phyloP scores from a whole-genome alignment of 1,284 basidiomycete species.

The Xerocomus minutiporus region DNA sequence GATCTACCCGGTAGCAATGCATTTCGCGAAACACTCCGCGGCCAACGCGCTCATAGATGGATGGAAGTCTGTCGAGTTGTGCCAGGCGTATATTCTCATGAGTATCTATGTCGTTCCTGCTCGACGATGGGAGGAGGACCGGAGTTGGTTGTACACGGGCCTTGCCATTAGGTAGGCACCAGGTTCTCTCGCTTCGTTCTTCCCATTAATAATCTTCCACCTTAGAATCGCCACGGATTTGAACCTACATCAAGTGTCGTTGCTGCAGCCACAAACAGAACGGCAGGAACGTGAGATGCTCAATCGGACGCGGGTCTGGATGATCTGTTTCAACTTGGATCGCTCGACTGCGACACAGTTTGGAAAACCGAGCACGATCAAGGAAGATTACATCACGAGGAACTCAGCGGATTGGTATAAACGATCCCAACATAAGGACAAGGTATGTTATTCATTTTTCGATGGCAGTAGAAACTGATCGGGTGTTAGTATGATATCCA shows the following conservation, averaged over 20 bases:
- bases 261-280: conserved; percentile 56
- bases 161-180: conserved; percentile 62
- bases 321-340: conserved; percentile 84
- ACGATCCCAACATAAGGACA: conserved; percentile 56
- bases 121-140: conserved; percentile 76
- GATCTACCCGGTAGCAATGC: conserved; percentile 82
- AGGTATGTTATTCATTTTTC: conserved; percentile 36
- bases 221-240: conserved; percentile 74
- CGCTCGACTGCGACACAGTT: conserved; percentile 81
- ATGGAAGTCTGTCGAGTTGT: conserved; percentile 65
- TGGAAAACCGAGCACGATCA: conserved; percentile 82
- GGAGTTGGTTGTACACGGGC: conserved; percentile 78
- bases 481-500: conserved; percentile 61
- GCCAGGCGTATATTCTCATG: conserved; percentile 68
- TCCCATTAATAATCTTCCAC: background rate
- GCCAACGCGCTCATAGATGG: conserved; percentile 75
- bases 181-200: background rate
- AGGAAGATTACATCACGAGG: conserved; percentile 76
- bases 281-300: conserved; percentile 74
- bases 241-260: conserved; percentile 70
- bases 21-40: conserved; percentile 78
- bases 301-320: conserved; percentile 79
- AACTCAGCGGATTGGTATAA: conserved; percentile 76
- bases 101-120: conserved; percentile 76
- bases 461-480: conserved; percentile 2